Evolutionary conservation across 495 filamentous ascomycete genomes (phyloP).

Genomic region (Lasiosphaeriaceae sp.): DNA sequence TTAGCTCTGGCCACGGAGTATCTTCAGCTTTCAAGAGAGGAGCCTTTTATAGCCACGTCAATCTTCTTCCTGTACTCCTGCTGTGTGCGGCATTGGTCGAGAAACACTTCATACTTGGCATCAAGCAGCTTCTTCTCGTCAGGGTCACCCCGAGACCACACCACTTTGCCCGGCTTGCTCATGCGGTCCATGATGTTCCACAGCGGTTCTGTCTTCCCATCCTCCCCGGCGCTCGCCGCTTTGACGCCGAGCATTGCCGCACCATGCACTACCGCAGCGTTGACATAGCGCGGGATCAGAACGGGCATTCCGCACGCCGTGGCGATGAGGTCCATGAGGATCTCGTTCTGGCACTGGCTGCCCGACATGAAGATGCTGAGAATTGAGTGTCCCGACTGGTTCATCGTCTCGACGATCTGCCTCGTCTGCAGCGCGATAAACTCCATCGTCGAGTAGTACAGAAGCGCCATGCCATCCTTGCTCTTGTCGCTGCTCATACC

Average conservation of each 20-base stretch:
- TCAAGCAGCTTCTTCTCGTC: slow-evolving; percentile 74
- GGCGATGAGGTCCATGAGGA: slow-evolving; percentile 86
- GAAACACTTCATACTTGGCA: slow-evolving; percentile 82
- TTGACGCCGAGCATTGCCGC: slow-evolving; percentile 97
- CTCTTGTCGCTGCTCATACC: slow-evolving; percentile 81
- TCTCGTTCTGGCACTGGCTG: slow-evolving; percentile 90
- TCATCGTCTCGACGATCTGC: slow-evolving; percentile 94
- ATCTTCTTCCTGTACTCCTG: slow-evolving; percentile 66
- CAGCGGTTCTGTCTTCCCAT: slow-evolving; percentile 78
- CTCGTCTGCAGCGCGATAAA: slow-evolving; percentile 95
- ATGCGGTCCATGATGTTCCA: slow-evolving; percentile 98
- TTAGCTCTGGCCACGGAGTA: no score
- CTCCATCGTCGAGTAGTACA: slow-evolving; percentile 93
- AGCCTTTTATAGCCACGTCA: slow-evolving; percentile 57
- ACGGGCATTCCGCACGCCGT: slow-evolving; percentile 89
- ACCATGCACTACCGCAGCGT: slow-evolving; percentile 94
- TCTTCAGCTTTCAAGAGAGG: slow-evolving; percentile 9
- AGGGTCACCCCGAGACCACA: slow-evolving; percentile 63
- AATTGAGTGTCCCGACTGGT: slow-evolving; percentile 76
- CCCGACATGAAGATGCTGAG: slow-evolving; percentile 97
- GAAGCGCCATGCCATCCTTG: slow-evolving; percentile 78
- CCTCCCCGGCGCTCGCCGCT: slow-evolving; percentile 70
- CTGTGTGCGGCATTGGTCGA: slow-evolving; percentile 74
- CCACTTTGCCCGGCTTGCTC: slow-evolving; percentile 85
- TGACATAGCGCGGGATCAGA: slow-evolving; percentile 82